Base-by-base conservation (phyloP, 495 filamentous ascomycete genomes). In the Neurospora sp. region DNA sequence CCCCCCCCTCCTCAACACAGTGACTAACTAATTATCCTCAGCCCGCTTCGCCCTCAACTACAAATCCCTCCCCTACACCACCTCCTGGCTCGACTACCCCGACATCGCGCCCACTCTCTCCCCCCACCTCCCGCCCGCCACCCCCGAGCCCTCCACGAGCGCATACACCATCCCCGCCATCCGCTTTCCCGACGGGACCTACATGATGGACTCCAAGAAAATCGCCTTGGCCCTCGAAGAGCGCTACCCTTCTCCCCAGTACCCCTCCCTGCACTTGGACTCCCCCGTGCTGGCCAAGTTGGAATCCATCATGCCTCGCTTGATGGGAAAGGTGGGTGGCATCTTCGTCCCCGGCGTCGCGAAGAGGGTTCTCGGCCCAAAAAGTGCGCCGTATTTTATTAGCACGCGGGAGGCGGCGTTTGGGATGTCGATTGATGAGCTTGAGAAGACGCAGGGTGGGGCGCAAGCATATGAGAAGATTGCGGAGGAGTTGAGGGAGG, bases 31-130 rank as follows among this genome's bases (percentile, higher is more conserved):
- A n/a, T n/a, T n/a, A n/a, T n/a, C n/a, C n/a, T n/a, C n/a, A n/a
- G 89, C 87, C 66, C 88, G 89, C 4, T 74, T 91, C 16, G 38
- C 79, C 37, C 72, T 92, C 44, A 90, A 91, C 80, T 89, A 84
- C 82, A 91, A 92, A 77, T 80, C 81, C 8, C 78, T 91, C n/a
- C 82, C 86, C 69, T 91, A 90, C 81, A 82, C 83, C 72, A 92
- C 90, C 5, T 82, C 89, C 85, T 92, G 88, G 89, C 78, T 77
- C 72, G 88, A 91, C 76, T 91, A 91, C 77, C 89, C 89, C 5
- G 86, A 90, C 69, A 82, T 92, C 73, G 82, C 77, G 9, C 80
- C 85, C 5, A 71, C 74, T 0, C 77, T 82, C 23, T 27, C 7
- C 0, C 6, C 39, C 44, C 70, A 48, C 69, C 18, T 16, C 12